Evolutionary conservation across 305 asterid species (phyloP).

Genomic region (Fraxinus paxiana): DNA sequence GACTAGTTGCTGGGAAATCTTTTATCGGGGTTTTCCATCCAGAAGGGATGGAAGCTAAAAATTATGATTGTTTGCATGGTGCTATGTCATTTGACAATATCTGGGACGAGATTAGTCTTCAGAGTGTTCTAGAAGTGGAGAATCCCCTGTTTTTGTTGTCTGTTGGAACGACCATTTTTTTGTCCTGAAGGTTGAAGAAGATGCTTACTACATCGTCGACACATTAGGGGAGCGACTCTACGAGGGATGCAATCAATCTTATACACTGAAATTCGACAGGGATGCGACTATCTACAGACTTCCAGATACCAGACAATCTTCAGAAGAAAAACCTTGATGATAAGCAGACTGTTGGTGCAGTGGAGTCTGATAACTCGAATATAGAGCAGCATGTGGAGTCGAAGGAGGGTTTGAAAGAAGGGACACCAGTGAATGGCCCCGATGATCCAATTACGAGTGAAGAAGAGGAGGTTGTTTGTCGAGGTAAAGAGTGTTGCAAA

Average conservation of each 20-base stretch:
- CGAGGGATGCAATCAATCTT: slow-evolving; percentile 89
- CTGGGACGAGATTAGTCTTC: slow-evolving; percentile 76
- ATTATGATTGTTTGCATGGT: slow-evolving; percentile 71
- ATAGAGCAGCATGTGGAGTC: slow-evolving; percentile 24
- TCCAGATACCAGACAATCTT: slow-evolving; percentile 33
- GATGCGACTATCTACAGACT: slow-evolving; percentile 48
- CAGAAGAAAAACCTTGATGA: slow-evolving; percentile 39
- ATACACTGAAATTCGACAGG: slow-evolving; percentile 72
- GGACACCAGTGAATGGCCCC: slow-evolving; percentile 13
- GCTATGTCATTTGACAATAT: slow-evolving; percentile 91
- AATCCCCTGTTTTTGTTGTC: slow-evolving; percentile 59
- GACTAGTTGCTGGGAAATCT: slow-evolving; percentile 56
- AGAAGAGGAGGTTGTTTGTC: slow-evolving; percentile 39
- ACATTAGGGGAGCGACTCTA: slow-evolving; percentile 84
- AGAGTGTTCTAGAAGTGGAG: slow-evolving; percentile 29
- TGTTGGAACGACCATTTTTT: slow-evolving; percentile 97
- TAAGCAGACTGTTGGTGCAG: slow-evolving; percentile 19
- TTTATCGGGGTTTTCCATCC: slow-evolving; percentile 85
- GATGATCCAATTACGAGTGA: slow-evolving; percentile 41
- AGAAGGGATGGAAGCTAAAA: slow-evolving; percentile 58
- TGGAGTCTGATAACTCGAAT: slow-evolving; percentile 21
- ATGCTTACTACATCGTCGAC: slow-evolving; percentile 82
- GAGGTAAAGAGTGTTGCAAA: slow-evolving; percentile 77
- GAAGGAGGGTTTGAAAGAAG: slow-evolving; percentile 24
- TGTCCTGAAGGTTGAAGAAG: slow-evolving; percentile 70